Base-by-base conservation (phyloP, 345 rosid genomes). In the Cochlearia excelsa region DNA sequence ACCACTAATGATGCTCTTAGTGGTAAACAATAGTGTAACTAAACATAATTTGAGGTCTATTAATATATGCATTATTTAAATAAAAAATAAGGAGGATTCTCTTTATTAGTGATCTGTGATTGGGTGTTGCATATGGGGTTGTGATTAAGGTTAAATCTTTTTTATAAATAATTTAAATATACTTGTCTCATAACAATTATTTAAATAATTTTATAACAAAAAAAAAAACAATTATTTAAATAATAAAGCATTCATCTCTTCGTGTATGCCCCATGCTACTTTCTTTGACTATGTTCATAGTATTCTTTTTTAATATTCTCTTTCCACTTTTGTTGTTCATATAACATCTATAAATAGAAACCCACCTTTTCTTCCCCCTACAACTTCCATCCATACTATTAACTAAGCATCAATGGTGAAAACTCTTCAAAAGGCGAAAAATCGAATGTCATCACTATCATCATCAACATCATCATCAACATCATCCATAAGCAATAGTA, bases 331-430 rank as follows among this genome's bases (percentile, higher is more conserved):
- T 64, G 48, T 29, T 70, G 56, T 74, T 33, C 72, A 54, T 9
- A 57, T 34, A 57, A 63, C 73, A 60, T 63, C 74, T 70, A 71
- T 65, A 68, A 72, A 68, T 69, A 68, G 57, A 56, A 58, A 45
- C 28, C 46, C 33, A 38, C 38, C 34, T 38, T 38, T 64, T 57
- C 23, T 40, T 71, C 40, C 53, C 53, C 60, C 10, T 54, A 7
- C 71, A 65, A 51, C 35, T 51, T 45, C 62, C 63, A 45, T 43
- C 7, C 38, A 30, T 46, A 61, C 63, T 29, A 46, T 7, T 42
- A 16, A 30, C 34, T 43, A 42, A 43, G 38, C 26, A 44, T 55
- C 55, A 54, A 71, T 88, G 96, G 90, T 82, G 77, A 88, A 82
- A 80, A 52, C 66, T 16, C 82, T 80, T 72, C 75, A 58, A 30